Evolutionary conservation across 805 yeast genomes (phyloP), one percentile per base, ranked within the genome.

Genomic region (Starmerella powellii): DNA sequence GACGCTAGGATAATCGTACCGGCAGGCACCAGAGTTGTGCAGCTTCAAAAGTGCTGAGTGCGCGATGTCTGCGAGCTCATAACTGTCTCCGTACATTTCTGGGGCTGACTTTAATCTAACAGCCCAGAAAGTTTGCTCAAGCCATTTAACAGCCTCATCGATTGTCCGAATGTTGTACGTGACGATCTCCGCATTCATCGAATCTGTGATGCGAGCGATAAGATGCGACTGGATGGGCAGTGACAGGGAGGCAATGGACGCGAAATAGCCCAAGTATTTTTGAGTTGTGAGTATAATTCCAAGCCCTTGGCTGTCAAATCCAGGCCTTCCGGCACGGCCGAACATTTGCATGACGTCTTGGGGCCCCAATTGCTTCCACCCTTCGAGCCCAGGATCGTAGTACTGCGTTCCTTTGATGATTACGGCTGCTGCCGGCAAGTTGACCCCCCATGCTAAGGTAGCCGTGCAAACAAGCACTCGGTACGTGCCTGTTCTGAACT

Each of bases 391-490:
- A 0, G 99, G 96, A 4, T 91, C 80, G 55, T 93, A 91, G 0
- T 86, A 78, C 55, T 84, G 94, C 0, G 98, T 88, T 0, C 97
- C 97, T 55, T 91, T 91, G 26, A 91, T 77, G 47, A 91, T 83
- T 16, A 91, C 99, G 27, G 86, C 94, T 2, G 95, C 95, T 6
- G 98, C 98, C 2, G 99, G 98, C 42, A 91, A 67, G 57, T 91
- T 91, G 15, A 91, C 96, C 72, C 99, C 99, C 98, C 98, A 91
- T 0, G 99, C 99, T 46, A 91, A 71, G 0, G 99, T 91, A 0
- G 98, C 94, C 2, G 99, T 91, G 71, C 96, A 86, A 52, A 94
- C 82, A 16, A 91, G 65, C 0, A 91, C 96, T 48, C 78, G 82
- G 49, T 87, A 76, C 0, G 84, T 79, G 32, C 99, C 97, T 24